These are phyloP conservation scores for Dunaliella sp. DNA, from an alignment of 139 green algal genomes.

Conservation along the genomic window DNA sequence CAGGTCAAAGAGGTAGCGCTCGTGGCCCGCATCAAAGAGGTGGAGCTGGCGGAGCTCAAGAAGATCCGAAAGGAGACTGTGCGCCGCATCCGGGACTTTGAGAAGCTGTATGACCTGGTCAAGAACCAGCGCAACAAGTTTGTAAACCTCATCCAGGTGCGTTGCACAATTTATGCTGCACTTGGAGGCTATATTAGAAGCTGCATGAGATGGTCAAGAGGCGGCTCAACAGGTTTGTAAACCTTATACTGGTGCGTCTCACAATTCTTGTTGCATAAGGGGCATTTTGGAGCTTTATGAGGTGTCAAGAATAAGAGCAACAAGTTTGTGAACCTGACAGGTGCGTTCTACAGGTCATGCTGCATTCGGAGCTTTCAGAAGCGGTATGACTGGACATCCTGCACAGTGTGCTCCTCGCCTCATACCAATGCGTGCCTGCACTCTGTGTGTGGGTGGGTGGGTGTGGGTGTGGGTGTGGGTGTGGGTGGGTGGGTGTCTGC, in stretches of 20 bases:
- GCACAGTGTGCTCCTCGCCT: no score
- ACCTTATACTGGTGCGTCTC: conserved; percentile 23
- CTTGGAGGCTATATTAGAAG: not conserved
- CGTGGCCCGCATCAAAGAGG: conserved; percentile 39
- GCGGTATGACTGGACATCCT: no score
- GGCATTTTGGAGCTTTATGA: no score
- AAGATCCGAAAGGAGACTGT: conserved; percentile 49
- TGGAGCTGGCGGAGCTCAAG: conserved; percentile 66
- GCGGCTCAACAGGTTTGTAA: not conserved
- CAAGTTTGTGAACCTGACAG: no score
- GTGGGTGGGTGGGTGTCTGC: no score
- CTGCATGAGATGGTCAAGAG: not conserved
- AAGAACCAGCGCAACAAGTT: conserved; percentile 85
- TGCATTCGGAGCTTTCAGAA: not conserved
- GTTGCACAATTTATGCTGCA: not conserved
- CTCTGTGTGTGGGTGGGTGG: no score
- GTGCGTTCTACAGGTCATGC: no score
- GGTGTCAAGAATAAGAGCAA: no score
- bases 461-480: no score
- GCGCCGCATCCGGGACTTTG: conserved; percentile 60
- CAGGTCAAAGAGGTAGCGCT: conserved; percentile 41
- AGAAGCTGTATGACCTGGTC: conserved; percentile 80
- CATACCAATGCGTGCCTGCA: no score
- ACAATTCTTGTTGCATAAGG: no score
- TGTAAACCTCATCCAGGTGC: conserved; percentile 66